Evolutionary conservation across 129 eudicot genomes (phyloP), one percentile per base, ranked within the genome.

Genomic region (Ambrosia artemisiifolia): DNA sequence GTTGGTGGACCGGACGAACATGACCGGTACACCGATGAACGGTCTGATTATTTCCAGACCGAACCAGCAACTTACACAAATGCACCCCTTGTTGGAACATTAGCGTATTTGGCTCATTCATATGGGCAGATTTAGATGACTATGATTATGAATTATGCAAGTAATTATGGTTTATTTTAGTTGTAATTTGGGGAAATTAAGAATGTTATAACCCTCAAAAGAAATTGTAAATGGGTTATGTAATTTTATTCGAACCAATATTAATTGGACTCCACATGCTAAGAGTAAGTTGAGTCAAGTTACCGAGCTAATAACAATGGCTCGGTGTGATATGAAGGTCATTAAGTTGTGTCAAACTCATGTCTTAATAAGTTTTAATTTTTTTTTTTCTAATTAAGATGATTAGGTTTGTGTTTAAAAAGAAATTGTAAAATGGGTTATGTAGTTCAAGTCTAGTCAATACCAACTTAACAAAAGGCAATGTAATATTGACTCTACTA

Each of bases 11-110:
- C 92, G 0, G 79, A 76, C n/a, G 62, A 19, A 6, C 65, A 84
- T 6, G 92, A 87, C 48, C 43, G 13, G 0, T 87, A 54, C 55
- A 19, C n/a, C 2, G 86, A 87, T 67, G 49, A 64, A 28, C 76
- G 86, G 8, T 30, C 68, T 3, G 84, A 84, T 76, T 78, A 77
- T 32, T 16, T 16, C 0, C 85, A 87, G 6, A 40, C 85, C 1
- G 92, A 84, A 68, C 88, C 88, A 0, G 61, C 86, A 0, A 87
- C 92, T 2, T 87, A 84, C 72, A 85, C 82, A 4, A 87, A 84
- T 75, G 88, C 88, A 43, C 92, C 92, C 0, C 77, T 84, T 30
- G 87, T 87, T 43, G 92, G 92, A 0, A 43, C 81, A 0, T 49
- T 87, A 20, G 87, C 88, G 55, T 83, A 74, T 65, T 83, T 86